Percentiles rank a stretch among this genome's conserved stretches.
These are phyloP conservation scores for Claviceps fusiformis DNA, from an alignment of 2,329 filamentous ascomycete genomes.

Conservation along the genomic window DNA sequence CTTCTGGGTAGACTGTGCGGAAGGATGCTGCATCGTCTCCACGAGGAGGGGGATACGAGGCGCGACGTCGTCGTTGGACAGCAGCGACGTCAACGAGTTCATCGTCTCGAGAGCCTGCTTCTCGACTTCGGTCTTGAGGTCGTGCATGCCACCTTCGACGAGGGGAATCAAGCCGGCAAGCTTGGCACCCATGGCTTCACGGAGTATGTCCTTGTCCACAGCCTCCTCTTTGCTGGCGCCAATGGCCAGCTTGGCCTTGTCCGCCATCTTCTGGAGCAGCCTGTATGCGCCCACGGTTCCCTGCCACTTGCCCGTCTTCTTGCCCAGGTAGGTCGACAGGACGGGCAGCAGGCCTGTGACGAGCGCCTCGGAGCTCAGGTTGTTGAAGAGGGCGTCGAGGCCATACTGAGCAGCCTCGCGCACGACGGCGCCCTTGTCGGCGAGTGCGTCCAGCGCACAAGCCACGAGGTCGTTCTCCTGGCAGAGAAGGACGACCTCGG, in stretches of 20 bases:
- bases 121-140: slow-evolving; percentile 76
- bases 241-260: slow-evolving; percentile 78
- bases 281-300: slow-evolving; percentile 78
- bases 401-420: slow-evolving; percentile 90
- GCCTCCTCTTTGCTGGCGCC: slow-evolving; percentile 72
- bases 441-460: slow-evolving; percentile 67
- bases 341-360: slow-evolving; percentile 70
- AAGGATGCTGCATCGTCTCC: slow-evolving; percentile 91
- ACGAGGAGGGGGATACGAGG: slow-evolving; percentile 85
- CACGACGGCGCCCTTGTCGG: slow-evolving; percentile 82
- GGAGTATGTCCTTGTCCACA: slow-evolving; percentile 72
- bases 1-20: slow-evolving; percentile 76
- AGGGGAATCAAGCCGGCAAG: slow-evolving; percentile 80
- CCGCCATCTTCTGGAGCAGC: slow-evolving; percentile 82
- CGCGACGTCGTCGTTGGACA: slow-evolving; percentile 93
- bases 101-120: slow-evolving; percentile 91
- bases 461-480: slow-evolving; percentile 63
- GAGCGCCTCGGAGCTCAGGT: slow-evolving; percentile 68
- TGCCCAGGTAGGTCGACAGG: slow-evolving; percentile 61
- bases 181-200: slow-evolving; percentile 80
- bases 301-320: slow-evolving; percentile 91
- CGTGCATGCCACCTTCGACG: slow-evolving; percentile 89
- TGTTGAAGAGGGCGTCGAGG: slow-evolving; percentile 74
- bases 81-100: slow-evolving; percentile 74
- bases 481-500: slow-evolving; percentile 70